Evolutionary conservation across 2,329 filamentous ascomycete genomes (phyloP), one percentile per base, ranked within the genome.

Genomic region (Myriosclerotinia scirpicola): DNA sequence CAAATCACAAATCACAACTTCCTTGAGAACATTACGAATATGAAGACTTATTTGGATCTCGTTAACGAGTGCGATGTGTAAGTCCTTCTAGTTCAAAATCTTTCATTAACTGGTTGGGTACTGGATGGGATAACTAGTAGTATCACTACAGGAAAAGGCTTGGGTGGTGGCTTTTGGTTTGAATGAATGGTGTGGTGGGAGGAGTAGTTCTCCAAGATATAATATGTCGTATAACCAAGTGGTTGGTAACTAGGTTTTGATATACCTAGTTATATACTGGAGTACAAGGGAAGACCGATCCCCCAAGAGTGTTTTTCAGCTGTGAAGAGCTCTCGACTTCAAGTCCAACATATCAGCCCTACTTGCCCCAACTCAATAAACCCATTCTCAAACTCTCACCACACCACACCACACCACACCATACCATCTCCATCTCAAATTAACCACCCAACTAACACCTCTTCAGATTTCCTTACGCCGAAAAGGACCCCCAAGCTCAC

Each of bases 391-490:
- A 6, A 44, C 5, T 14, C 15, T 17, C 15, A 22, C n/a, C 9
- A 48, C 7, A 22, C 20, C 46, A n/a, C 1, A 17, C 44, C 44
- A 48, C 3, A 11, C 46, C n/a, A 22, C 1, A 9, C 11, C 40
- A 22, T 34, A 34, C 30, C 30, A 34, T 34, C 30, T 4, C 30
- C 30, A 34, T 34, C 30, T 34, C 30, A 34, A 53, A n/a, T 7
- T 12, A 36, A 55, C 3, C 22, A 4, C 11, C 36, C 9, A 55
- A 56, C 69, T 70, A 64, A 72, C 56, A 30, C 8, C 11, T 20
- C 56, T 36, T 61, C 73, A 94, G 91, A 74, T 96, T 96, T 75
- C 93, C 93, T 1, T 92, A 96, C 78, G 83, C 84, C 66, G 82
- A 89, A 66, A 82, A 81, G 65, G 81, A 88, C 70, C 83, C 85